These are phyloP conservation scores for Rugosomyces carneus DNA, from an alignment of 1,284 basidiomycete genomes.

Conservation along the genomic window DNA sequence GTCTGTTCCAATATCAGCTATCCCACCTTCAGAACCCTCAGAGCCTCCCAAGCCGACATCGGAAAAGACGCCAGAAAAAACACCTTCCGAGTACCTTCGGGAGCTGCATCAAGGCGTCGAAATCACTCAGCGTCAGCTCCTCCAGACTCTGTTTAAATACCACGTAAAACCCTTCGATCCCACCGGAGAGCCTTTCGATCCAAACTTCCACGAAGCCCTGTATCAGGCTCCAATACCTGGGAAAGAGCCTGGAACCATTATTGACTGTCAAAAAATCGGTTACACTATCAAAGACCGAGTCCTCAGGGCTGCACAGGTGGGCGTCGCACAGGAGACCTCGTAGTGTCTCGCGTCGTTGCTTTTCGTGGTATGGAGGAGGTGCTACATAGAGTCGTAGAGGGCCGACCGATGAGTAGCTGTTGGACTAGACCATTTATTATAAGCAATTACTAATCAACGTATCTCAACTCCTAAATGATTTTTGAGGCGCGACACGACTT, in stretches of 20 bases:
- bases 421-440: slow-evolving; percentile 28
- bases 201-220: slow-evolving; percentile 91
- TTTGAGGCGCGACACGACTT: slow-evolving; percentile 47
- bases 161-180: slow-evolving; percentile 91
- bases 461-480: slow-evolving; percentile 74
- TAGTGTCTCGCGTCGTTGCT: slow-evolving; percentile 24
- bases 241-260: slow-evolving; percentile 84
- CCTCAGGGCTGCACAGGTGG: slow-evolving; percentile 93
- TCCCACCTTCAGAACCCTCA: slow-evolving; percentile 29
- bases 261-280: slow-evolving; percentile 89
- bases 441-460: slow-evolving; percentile 41
- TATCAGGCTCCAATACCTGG: slow-evolving; percentile 90
- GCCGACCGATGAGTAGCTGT: slow-evolving; percentile 13
- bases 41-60: slow-evolving; percentile 24
- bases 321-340: slow-evolving; percentile 76
- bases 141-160: slow-evolving; percentile 88
- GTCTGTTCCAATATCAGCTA: slow-evolving; percentile 65
- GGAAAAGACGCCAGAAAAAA: slow-evolving; percentile 36
- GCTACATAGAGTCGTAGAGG: slow-evolving; percentile 17
- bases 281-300: slow-evolving; percentile 92
- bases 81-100: slow-evolving; percentile 53
- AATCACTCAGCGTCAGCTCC: slow-evolving; percentile 85
- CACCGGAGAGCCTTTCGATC: slow-evolving; percentile 89
- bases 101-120: slow-evolving; percentile 85
- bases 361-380: neutral